A percentile compares a stretch with the other conserved stretches of the same genome.
phyloP scores from a whole-genome alignment of 352 stramenopile genomes.

The Blastocystis sp. region DNA sequence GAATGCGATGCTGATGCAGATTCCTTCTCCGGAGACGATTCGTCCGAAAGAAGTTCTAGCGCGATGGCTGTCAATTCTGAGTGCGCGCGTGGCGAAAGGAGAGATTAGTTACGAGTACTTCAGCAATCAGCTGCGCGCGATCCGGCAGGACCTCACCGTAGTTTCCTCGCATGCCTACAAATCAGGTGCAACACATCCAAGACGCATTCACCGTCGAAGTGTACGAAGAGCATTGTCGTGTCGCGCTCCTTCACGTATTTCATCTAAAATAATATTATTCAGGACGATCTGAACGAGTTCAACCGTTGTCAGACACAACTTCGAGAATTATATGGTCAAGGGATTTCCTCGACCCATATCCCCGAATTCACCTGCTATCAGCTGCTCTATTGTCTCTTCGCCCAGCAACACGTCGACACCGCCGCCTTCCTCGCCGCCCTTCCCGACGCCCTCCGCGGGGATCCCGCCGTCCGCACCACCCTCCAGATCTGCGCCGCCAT shows the following conservation, averaged over 20 bases:
- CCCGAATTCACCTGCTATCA: slow-evolving; percentile 64
- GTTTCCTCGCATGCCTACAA: neutral
- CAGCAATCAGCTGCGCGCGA: slow-evolving; percentile 92
- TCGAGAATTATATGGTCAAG: slow-evolving; percentile 58
- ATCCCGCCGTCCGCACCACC: neutral
- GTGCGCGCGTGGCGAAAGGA: neutral
- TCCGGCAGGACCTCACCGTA: slow-evolving; percentile 86
- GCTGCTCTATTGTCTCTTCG: slow-evolving; percentile 63
- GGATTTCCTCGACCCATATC: neutral
- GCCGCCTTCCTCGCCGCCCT: neutral
- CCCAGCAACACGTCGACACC: slow-evolving; percentile 40
- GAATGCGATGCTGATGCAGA: neutral
- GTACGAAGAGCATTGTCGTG: slow-evolving; percentile 55
- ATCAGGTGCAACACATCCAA: slow-evolving; percentile 67
- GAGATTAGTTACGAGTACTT: slow-evolving; percentile 44
- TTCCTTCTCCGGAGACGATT: slow-evolving; percentile 41
- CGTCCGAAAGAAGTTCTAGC: slow-evolving; percentile 12
- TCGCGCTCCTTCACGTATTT: slow-evolving; percentile 28
- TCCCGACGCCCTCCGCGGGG: neutral
- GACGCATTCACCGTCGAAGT: slow-evolving; percentile 59
- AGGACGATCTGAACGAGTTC: slow-evolving; percentile 83
- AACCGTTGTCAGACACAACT: slow-evolving; percentile 76
- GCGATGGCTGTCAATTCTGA: slow-evolving; percentile 11
- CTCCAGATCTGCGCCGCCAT: neutral
- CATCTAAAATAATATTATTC: neutral